phyloP scores from a whole-genome alignment of 805 yeast genomes.

The Suhomyces faveliae region DNA sequence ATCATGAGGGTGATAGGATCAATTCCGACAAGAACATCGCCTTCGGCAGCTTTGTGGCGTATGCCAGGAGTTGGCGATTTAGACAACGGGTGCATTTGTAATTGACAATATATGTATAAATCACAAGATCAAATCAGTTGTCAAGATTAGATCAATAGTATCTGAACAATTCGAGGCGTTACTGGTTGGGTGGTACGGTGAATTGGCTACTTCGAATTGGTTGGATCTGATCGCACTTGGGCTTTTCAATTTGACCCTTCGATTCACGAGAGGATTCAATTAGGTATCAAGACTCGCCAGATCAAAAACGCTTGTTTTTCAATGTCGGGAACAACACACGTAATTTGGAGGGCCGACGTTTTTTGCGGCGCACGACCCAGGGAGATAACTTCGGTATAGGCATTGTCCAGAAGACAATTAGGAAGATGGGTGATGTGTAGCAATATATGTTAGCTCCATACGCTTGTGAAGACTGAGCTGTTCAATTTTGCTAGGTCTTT shows the following conservation, averaged over 20 bases:
- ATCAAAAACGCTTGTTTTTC: neutral
- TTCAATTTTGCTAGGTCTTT: neutral
- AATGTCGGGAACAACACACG: conserved; percentile 1
- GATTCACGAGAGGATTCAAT: neutral
- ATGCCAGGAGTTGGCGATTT: conserved; percentile 3
- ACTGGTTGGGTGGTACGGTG: neutral
- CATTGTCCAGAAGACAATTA: too few relatives aligned
- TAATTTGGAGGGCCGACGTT: neutral
- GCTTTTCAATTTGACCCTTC: neutral
- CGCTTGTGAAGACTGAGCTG: neutral
- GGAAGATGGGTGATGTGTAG: neutral
- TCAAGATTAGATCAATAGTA: neutral
- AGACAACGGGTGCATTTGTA: conserved; percentile 3
- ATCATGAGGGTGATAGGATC: conserved; percentile 82
- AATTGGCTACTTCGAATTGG: neutral
- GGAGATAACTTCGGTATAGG: neutral
- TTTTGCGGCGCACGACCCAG: neutral
- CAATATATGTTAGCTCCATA: neutral
- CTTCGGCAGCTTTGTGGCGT: neutral
- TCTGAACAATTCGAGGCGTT: neutral
- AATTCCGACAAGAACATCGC: conserved; percentile 37
- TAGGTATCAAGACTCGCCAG: neutral
- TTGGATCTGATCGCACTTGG: neutral
- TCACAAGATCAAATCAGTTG: neutral
- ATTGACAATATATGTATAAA: neutral